Percentiles rank a stretch among this genome's conserved stretches.
phyloP scores from a whole-genome alignment of 441 rosid species.

The Gossypium schwendimanii region DNA sequence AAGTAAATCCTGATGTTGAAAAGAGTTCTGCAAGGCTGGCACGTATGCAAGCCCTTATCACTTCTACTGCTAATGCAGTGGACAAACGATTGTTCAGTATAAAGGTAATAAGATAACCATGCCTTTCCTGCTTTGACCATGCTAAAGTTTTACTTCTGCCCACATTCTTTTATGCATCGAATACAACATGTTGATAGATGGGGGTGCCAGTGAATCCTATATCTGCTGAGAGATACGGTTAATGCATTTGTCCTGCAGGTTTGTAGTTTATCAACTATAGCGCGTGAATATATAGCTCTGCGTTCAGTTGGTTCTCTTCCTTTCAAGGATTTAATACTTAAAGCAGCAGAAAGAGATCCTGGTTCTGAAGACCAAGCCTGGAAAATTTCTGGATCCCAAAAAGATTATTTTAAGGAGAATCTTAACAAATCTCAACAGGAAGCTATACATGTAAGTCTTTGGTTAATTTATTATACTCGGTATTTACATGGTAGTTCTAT shows the following conservation, averaged over 20 bases:
- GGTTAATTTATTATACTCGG: background rate
- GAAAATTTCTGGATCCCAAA: slow-evolving; percentile 66
- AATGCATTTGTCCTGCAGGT: slow-evolving; percentile 35
- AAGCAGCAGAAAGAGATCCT: slow-evolving; percentile 44
- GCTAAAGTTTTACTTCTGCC: background rate
- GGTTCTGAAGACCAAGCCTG: slow-evolving; percentile 58
- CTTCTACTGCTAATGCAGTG: slow-evolving; percentile 38
- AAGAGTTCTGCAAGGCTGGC: slow-evolving; percentile 49
- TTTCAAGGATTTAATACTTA: slow-evolving; percentile 78
- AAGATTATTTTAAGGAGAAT: slow-evolving; percentile 48
- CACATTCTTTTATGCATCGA: background rate
- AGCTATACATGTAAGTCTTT: slow-evolving; percentile 72
- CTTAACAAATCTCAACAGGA: slow-evolving; percentile 76
- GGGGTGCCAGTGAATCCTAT: background rate
- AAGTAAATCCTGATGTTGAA: slow-evolving; percentile 35
- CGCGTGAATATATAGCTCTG: slow-evolving; percentile 79
- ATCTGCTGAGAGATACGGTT: slow-evolving; percentile 13
- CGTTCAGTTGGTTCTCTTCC: slow-evolving; percentile 72
- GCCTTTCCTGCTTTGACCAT: slow-evolving; percentile 5
- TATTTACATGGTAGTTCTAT: background rate
- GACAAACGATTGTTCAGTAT: slow-evolving; percentile 54
- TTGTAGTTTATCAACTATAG: slow-evolving; percentile 84
- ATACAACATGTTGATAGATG: background rate
- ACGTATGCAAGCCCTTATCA: slow-evolving; percentile 50
- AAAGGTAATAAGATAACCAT: slow-evolving; percentile 42